These are phyloP conservation scores for Rachicladosporium sp. DNA, from an alignment of 2,329 filamentous ascomycete species.

Conservation along the genomic window DNA sequence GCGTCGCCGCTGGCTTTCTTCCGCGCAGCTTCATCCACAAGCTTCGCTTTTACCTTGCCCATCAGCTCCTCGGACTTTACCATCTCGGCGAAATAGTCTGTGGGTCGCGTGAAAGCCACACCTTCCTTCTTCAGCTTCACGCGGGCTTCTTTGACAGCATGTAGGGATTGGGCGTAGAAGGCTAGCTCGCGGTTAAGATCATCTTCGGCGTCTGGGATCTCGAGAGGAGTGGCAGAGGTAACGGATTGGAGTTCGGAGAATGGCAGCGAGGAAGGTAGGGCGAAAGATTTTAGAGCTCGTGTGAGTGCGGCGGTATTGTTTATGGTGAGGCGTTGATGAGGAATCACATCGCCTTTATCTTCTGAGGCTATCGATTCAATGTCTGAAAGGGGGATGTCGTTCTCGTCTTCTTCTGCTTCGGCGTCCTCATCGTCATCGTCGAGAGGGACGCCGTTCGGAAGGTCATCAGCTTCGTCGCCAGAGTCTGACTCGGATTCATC, in stretches of 20 bases:
- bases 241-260: conserved; percentile 79
- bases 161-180: conserved; percentile 81
- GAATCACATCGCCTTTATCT: conserved; percentile 75
- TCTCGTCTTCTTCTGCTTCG: conserved; percentile 61
- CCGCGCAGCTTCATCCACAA: conserved; percentile 78
- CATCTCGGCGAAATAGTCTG: conserved; percentile 98
- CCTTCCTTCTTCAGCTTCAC: conserved; percentile 67
- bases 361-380: conserved; percentile 66
- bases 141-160: conserved; percentile 63
- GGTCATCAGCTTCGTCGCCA: conserved; percentile 18
- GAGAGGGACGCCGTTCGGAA: conserved; percentile 21
- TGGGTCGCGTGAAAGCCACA: conserved; percentile 73
- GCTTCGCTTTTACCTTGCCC: conserved; percentile 87
- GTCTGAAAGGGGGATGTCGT: conserved; percentile 82
- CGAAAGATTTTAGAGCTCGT: conserved; percentile 67
- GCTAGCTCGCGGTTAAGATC: conserved; percentile 85
- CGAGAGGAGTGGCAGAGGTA: conserved; percentile 53
- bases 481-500: conserved; percentile 27
- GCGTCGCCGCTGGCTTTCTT: conserved; percentile 92
- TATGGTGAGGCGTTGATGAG: conserved; percentile 87
- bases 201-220: conserved; percentile 75
- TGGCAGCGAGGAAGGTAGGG: conserved; percentile 55
- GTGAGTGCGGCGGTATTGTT: conserved; percentile 88
- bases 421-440: conserved; percentile 33
- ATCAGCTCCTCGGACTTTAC: conserved; percentile 97